Conservation (phyloP, 371 early-diverging fungal species). For the Ordospora colligata region DNA sequence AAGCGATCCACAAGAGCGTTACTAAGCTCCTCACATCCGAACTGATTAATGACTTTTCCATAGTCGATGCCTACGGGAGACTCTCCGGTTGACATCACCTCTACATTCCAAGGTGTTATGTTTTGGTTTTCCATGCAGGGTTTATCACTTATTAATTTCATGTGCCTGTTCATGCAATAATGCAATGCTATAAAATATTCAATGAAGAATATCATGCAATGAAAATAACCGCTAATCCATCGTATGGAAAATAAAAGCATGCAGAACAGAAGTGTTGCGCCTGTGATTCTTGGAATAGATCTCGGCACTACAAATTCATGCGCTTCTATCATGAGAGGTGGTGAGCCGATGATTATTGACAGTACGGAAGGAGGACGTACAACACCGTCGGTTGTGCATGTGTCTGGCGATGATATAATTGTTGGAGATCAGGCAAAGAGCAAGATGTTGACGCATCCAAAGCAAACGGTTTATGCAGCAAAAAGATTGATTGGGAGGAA, state of each 20-base stretch:
- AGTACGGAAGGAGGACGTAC: slow-evolving; percentile 87
- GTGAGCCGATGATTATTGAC: slow-evolving; percentile 83
- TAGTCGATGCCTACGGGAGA: slow-evolving; percentile 81
- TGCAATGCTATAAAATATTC: no score
- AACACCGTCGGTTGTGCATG: slow-evolving; percentile 89
- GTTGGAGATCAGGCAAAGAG: slow-evolving; percentile 90
- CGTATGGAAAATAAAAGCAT: background rate
- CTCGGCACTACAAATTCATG: slow-evolving; percentile 98
- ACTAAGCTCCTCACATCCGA: slow-evolving; percentile 78
- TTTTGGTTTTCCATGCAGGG: slow-evolving; percentile 10
- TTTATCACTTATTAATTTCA: background rate
- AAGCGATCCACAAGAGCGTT: slow-evolving; percentile 69
- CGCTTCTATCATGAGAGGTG: slow-evolving; percentile 89
- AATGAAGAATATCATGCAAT: no score
- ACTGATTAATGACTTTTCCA: slow-evolving; percentile 77
- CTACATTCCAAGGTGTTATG: slow-evolving; percentile 43
- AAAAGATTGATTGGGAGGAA: slow-evolving; percentile 90
- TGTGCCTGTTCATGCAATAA: background rate
- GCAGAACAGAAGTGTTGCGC: background rate
- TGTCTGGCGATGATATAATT: slow-evolving; percentile 62
- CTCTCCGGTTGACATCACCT: slow-evolving; percentile 63
- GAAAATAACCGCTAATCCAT: no score
- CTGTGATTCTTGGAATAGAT: slow-evolving; percentile 81
- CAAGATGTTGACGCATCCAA: slow-evolving; percentile 75
- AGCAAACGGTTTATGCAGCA: slow-evolving; percentile 79